phyloP scores from a whole-genome alignment of 208 protist species.

The Herpetomonas tarakana region DNA sequence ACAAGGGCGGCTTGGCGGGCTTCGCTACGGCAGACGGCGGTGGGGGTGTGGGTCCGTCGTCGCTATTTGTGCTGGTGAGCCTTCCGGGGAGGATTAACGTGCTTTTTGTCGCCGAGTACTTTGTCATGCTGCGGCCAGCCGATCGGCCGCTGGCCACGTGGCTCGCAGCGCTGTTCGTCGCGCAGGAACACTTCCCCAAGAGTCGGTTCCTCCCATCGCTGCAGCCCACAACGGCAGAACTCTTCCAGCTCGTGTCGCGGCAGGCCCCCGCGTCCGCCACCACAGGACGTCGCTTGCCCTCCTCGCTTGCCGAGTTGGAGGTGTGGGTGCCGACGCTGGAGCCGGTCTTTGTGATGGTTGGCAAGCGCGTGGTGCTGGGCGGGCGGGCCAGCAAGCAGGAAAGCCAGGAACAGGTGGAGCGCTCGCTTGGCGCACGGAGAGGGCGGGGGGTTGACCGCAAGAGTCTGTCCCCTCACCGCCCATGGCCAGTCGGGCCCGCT shows the following conservation, averaged over 20 bases:
- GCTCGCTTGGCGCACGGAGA: too few relatives aligned
- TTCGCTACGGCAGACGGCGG: conserved; percentile 22
- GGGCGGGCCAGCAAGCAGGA: background rate
- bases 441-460: too few relatives aligned
- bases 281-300: background rate
- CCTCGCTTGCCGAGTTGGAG: background rate
- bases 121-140: background rate
- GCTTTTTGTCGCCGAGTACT: conserved; percentile 1
- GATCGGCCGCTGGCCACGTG: conserved; percentile 16
- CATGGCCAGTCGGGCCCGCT: background rate
- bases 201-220: conserved; percentile 14
- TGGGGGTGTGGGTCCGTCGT: background rate
- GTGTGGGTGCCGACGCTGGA: background rate
- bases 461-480: too few relatives aligned
- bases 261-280: background rate
- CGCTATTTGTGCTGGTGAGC: conserved; percentile 18
- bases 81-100: conserved; percentile 39
- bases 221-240: conserved; percentile 6
- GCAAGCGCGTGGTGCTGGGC: background rate
- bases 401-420: background rate
- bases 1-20: conserved; percentile 24
- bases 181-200: conserved; percentile 22
- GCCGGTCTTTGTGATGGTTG: background rate
- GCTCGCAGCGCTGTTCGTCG: conserved; percentile 36
- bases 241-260: background rate